Evolutionary conservation across 1,284 basidiomycete genomes (phyloP).

Genomic region (Ganoderma boninense): DNA sequence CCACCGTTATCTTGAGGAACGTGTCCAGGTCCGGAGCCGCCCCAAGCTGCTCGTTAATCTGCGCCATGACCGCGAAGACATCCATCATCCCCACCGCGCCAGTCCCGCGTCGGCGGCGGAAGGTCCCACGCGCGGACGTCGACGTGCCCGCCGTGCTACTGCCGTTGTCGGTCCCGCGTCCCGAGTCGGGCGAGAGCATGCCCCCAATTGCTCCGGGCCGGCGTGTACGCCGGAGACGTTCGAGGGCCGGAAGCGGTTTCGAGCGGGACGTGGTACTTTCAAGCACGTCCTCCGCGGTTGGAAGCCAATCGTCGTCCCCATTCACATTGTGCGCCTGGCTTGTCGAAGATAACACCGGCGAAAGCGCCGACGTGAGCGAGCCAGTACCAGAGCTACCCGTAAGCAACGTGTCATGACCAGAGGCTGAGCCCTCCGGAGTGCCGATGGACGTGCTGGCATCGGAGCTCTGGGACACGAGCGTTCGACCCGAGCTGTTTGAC

Average conservation of each 20-base stretch:
- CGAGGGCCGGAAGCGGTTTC: constrained; percentile 79
- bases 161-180: constrained; percentile 15
- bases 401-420: constrained; percentile 13
- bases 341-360: constrained; percentile 16
- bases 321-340: constrained; percentile 23
- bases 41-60: constrained; percentile 88
- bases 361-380: constrained; percentile 16
- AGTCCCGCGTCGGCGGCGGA: constrained; percentile 36
- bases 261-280: constrained; percentile 81
- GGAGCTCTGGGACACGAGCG: constrained; percentile 39
- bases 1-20: constrained; percentile 83
- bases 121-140: constrained; percentile 24
- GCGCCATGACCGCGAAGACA: constrained; percentile 81
- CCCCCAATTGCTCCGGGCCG: constrained; percentile 25
- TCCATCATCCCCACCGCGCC: constrained; percentile 77
- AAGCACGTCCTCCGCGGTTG: constrained; percentile 68
- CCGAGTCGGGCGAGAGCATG: constrained; percentile 24
- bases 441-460: constrained; percentile 28
- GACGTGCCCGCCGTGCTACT: constrained; percentile 3
- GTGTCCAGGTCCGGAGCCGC: constrained; percentile 73
- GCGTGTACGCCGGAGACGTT: constrained; percentile 67
- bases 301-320: constrained; percentile 55
- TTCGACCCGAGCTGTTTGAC: constrained; percentile 44
- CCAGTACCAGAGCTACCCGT: constrained; percentile 14
- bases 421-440: constrained; percentile 32